These are phyloP conservation scores for Radiomyces spectabilis DNA, from an alignment of 192 early-diverging fungal genomes.

Conservation along the genomic window DNA sequence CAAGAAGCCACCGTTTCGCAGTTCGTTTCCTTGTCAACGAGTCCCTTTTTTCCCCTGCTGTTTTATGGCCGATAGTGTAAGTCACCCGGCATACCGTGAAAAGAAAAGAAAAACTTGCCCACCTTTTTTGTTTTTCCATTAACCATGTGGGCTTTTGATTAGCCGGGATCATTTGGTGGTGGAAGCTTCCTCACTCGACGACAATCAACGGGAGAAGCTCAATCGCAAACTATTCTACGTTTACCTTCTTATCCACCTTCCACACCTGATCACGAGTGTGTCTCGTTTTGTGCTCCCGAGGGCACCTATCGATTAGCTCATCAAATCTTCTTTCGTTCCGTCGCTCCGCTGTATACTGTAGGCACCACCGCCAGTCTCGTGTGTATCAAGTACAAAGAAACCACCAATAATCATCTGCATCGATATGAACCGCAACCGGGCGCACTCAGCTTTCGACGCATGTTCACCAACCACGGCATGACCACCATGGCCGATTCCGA, in stretches of 20 bases:
- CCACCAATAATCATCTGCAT: slow-evolving; percentile 9
- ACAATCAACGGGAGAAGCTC: slow-evolving; percentile 10
- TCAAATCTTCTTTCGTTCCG: slow-evolving; percentile 38
- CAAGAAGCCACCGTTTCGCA: too few relatives aligned
- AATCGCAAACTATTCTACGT: neutral
- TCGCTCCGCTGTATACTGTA: slow-evolving; percentile 35
- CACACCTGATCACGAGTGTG: slow-evolving; percentile 35
- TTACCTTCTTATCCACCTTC: slow-evolving; percentile 18
- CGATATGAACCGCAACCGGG: slow-evolving; percentile 24
- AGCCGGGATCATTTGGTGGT: slow-evolving; percentile 1
- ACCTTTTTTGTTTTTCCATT: neutral
- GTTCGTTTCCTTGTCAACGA: too few relatives aligned
- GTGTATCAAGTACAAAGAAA: slow-evolving; percentile 53
- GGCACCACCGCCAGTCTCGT: slow-evolving; percentile 44
- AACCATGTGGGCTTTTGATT: slow-evolving; percentile 5
- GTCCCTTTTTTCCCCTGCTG: too few relatives aligned
- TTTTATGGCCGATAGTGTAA: neutral
- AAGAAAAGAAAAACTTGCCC: too few relatives aligned
- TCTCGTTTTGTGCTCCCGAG: slow-evolving; percentile 42
- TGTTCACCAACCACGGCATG: neutral
- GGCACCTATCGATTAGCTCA: slow-evolving; percentile 39
- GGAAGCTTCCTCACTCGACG: slow-evolving; percentile 9
- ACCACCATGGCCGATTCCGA: slow-evolving; percentile 1
- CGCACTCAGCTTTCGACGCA: slow-evolving; percentile 14
- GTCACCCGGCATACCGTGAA: too few relatives aligned